These are phyloP conservation scores for Microbotryum violaceum DNA, from an alignment of 1,284 basidiomycete genomes.

Conservation along the genomic window DNA sequence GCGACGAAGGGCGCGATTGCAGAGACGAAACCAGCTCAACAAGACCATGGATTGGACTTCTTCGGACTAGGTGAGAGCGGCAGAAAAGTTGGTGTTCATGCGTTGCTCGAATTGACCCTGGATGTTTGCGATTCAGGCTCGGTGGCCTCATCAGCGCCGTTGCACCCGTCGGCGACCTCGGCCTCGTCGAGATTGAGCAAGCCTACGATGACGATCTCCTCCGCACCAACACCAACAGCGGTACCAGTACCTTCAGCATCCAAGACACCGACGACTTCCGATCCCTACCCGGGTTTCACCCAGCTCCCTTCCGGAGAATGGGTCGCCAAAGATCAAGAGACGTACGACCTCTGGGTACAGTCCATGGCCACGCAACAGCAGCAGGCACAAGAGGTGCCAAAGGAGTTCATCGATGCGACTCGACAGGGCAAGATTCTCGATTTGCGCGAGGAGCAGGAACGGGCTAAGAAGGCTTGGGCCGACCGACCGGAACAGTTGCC, in stretches of 20 bases:
- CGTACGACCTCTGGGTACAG: conserved; percentile 22
- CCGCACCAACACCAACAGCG: neutral
- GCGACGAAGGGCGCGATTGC: neutral
- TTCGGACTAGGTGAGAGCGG: conserved; percentile 25
- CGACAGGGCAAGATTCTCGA: conserved; percentile 17
- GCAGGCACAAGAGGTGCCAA: neutral
- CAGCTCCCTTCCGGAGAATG: conserved; percentile 34
- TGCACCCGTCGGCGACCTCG: neutral
- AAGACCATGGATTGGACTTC: conserved; percentile 22
- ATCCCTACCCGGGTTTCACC: conserved; percentile 36
- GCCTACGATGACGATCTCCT: conserved; percentile 11
- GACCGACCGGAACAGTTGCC: conserved; percentile 10
- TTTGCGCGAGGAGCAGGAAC: conserved; percentile 13
- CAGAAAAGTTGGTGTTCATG: neutral
- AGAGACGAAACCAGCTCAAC: neutral
- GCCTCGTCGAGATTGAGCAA: conserved; percentile 6
- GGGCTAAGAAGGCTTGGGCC: conserved; percentile 21
- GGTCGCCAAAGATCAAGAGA: conserved; percentile 30
- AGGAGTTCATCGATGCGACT: conserved; percentile 15
- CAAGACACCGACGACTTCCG: conserved; percentile 18
- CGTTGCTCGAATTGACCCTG: neutral
- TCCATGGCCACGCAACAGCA: conserved; percentile 10
- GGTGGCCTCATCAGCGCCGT: conserved; percentile 8
- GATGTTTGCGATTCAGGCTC: neutral
- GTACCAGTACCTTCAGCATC: neutral